Percentiles rank a stretch among this genome's conserved stretches.
Conservation (phyloP, 768 basidiomycete species). For the Pulveroboletus sp. region DNA sequence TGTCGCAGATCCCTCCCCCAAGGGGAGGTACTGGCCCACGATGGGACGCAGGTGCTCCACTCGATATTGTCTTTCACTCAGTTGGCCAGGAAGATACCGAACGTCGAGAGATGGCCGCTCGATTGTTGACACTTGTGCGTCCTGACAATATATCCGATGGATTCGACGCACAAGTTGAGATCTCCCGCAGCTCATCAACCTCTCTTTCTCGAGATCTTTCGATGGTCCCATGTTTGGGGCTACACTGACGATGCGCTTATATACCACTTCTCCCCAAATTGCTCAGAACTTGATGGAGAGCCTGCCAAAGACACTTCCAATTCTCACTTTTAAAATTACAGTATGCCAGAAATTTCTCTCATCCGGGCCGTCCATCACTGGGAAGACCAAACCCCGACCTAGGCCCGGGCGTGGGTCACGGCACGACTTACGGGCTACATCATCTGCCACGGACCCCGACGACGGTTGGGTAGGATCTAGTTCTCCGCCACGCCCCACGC, state of each 20-base stretch:
- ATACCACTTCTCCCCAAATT: constrained; percentile 26
- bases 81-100: constrained; percentile 29
- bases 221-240: constrained; percentile 35
- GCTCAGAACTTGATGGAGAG: constrained; percentile 34
- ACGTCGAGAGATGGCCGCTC: constrained; percentile 32
- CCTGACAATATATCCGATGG: background rate
- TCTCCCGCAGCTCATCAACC: constrained; percentile 36
- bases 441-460: constrained; percentile 8
- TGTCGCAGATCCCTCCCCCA: constrained; percentile 55
- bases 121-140: constrained; percentile 31
- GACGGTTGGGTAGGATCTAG: constrained; percentile 16
- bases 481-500: constrained; percentile 24
- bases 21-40: constrained; percentile 43
- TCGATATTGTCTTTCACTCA: constrained; percentile 43
- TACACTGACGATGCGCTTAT: constrained; percentile 34
- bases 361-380: constrained; percentile 15
- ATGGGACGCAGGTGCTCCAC: constrained; percentile 51
- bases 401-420: constrained; percentile 24
- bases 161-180: background rate
- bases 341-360: constrained; percentile 40
- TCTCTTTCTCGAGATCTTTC: constrained; percentile 34
- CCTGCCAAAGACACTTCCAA: constrained; percentile 33
- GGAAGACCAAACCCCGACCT: constrained; percentile 24
- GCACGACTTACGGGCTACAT: constrained; percentile 3
- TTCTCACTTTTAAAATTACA: constrained; percentile 39